Base-by-base conservation (phyloP, 2,329 filamentous ascomycete genomes). In the Incumbomyces delicatus region DNA sequence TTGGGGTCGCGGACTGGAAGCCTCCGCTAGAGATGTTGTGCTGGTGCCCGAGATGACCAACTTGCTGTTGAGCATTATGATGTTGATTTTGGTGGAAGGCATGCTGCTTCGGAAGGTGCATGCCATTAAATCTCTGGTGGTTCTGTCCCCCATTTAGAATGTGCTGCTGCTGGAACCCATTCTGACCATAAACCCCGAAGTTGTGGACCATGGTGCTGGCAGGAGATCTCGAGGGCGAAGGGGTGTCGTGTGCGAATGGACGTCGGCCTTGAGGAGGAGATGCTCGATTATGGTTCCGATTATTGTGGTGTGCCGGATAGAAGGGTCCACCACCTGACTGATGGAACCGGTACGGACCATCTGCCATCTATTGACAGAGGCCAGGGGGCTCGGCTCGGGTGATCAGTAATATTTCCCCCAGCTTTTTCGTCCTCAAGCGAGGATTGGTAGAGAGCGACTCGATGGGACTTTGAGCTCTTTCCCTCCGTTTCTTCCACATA, bases 311-410 rank as follows among this genome's bases (percentile, higher is more conserved):
- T 44, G 66, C 63, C 53, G 69, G 70, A 59, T 65, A 70, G 57
- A 69, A 72, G 58, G 68, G 69, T 64, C 69, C 69, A 66, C 68
- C 66, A 64, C 68, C 69, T 70, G 69, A 67, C 67, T 72, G 69
- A 64, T 71, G 69, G 68, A 70, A 72, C 65, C 70, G 68, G 66
- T 70, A 72, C 64, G 67, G 67, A 71, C 69, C 70, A 72, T 73
- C 70, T 70, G 70, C 70, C 70, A 73, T 73, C 67, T 71, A 72
- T 67, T 66, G 66, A 18, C 27, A 44, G 30, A 44, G 36, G 18
- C 18, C 36, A 22, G 18, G 18, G 36, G 36, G 13, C n/a, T 39
- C 18, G 14, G 36, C 12, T 22, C 3, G 36, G 7, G 5, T 17
- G 14, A 35, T n/a, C 4, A 4, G 4, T 14, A 14, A 14, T 35